phyloP scores from a whole-genome alignment of 345 rosid genomes.

The Lenwebbia sp. region DNA sequence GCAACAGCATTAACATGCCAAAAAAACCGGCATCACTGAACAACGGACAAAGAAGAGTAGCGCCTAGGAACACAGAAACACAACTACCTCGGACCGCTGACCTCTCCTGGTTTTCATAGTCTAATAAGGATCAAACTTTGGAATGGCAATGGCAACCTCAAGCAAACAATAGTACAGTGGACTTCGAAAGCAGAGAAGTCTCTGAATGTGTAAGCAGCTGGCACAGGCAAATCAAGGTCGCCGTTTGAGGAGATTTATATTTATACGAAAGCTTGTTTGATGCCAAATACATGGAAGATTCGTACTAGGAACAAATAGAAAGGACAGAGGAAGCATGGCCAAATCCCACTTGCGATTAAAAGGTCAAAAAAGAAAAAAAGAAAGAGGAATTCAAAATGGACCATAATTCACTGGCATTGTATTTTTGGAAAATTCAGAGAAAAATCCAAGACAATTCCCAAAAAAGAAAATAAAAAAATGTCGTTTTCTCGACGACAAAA shows the following conservation, averaged over 20 bases:
- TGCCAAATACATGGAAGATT: conserved; percentile 36
- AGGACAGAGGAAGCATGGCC: conserved; percentile 36
- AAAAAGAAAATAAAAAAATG: background rate
- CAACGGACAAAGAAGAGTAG: background rate
- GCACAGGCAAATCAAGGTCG: background rate
- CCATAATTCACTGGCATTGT: conserved; percentile 9
- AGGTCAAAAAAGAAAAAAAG: background rate
- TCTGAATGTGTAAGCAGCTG: background rate
- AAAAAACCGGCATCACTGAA: conserved; percentile 4
- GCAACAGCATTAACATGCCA: background rate
- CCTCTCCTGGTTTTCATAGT: conserved; percentile 53
- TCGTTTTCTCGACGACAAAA: conserved; percentile 3
- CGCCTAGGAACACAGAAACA: background rate
- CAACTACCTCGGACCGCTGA: conserved; percentile 61
- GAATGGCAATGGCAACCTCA: background rate
- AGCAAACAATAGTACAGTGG: background rate
- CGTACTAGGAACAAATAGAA: conserved; percentile 26
- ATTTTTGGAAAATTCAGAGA: conserved; percentile 15
- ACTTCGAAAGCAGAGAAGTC: background rate
- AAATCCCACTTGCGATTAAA: conserved; percentile 47
- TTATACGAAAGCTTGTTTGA: conserved; percentile 23
- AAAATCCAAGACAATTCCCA: background rate
- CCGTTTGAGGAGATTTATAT: conserved; percentile 14
- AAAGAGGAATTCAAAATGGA: conserved; percentile 9
- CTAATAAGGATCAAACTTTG: background rate